Evolutionary conservation across 2,329 filamentous ascomycete species (phyloP).

Genomic region (Fusarium sp.): DNA sequence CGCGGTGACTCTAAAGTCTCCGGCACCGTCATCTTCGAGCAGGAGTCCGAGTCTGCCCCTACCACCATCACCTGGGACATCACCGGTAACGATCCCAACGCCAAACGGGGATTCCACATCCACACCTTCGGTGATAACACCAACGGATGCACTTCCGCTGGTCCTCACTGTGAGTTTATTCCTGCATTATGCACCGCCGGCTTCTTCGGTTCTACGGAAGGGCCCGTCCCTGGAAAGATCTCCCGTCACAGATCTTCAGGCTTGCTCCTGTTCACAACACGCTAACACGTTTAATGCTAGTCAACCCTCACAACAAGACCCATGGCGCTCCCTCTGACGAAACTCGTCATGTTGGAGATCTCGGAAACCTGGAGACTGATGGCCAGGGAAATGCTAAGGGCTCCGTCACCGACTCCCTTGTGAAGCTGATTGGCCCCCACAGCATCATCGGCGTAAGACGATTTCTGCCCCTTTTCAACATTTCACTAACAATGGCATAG

Average conservation of each 20-base stretch:
- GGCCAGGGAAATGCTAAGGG: constrained; percentile 90
- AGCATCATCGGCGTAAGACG: constrained; percentile 86
- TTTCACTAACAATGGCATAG: constrained; percentile 54
- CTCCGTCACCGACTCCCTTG: constrained; percentile 77
- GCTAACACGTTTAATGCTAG: constrained; percentile 56
- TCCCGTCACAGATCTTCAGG: not conserved
- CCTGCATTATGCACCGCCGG: not conserved
- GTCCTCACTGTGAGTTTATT: constrained; percentile 85
- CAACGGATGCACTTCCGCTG: constrained; percentile 98
- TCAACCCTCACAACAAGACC: constrained; percentile 94
- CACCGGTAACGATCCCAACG: constrained; percentile 90
- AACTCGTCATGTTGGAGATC: constrained; percentile 92
- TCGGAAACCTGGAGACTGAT: constrained; percentile 97
- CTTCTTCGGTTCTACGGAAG: not conserved
- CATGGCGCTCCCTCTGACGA: constrained; percentile 88
- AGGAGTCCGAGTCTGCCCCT: constrained; percentile 80
- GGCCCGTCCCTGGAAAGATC: not conserved
- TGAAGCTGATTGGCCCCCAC: constrained; percentile 97
- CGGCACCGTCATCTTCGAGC: constrained; percentile 95
- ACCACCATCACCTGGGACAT: constrained; percentile 95
- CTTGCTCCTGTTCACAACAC: not conserved
- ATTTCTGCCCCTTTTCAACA: not conserved
- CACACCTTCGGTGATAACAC: constrained; percentile 99
- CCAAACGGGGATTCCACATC: constrained; percentile 97
- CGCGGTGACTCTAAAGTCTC: constrained; percentile 97